These are phyloP conservation scores for Trichoderma sp. DNA, from an alignment of 2,329 filamentous ascomycete genomes.

Conservation along the genomic window DNA sequence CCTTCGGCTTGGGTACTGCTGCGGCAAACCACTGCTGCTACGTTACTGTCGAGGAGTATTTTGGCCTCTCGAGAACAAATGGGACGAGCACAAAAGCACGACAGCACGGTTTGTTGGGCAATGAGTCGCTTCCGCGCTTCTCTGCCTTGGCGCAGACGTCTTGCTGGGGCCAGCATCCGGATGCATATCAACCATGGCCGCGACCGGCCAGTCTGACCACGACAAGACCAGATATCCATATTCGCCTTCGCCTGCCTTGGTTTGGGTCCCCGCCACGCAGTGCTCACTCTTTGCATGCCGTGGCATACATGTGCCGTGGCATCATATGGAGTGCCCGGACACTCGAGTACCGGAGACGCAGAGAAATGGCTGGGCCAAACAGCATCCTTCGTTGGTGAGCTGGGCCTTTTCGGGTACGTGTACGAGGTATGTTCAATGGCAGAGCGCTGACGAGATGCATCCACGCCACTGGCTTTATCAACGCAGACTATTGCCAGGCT, in stretches of 20 bases:
- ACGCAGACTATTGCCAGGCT: slow-evolving; percentile 13
- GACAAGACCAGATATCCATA: neutral
- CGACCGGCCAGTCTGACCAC: slow-evolving; percentile 25
- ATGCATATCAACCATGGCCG: slow-evolving; percentile 24
- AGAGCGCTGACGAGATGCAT: slow-evolving; percentile 9
- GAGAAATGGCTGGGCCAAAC: slow-evolving; percentile 3
- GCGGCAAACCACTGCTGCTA: neutral
- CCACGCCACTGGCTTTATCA: slow-evolving; percentile 9
- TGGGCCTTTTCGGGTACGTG: neutral
- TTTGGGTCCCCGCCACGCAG: slow-evolving; percentile 16
- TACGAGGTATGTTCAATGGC: too few species aligned
- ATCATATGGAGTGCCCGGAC: neutral
- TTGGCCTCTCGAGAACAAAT: neutral
- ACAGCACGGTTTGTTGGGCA: neutral
- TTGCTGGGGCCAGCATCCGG: slow-evolving; percentile 12
- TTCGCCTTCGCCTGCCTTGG: slow-evolving; percentile 8
- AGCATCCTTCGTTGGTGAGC: neutral
- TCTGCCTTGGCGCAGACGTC: neutral
- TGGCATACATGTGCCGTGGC: slow-evolving; percentile 7
- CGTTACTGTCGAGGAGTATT: neutral
- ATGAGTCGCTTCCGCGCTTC: neutral
- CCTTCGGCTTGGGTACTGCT: slow-evolving; percentile 4
- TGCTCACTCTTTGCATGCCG: slow-evolving; percentile 15
- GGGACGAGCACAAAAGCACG: neutral
- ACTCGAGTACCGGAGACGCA: slow-evolving; percentile 1